phyloP scores from a whole-genome alignment of 106 monocot species.

The Acanthochlamys bracteata region DNA sequence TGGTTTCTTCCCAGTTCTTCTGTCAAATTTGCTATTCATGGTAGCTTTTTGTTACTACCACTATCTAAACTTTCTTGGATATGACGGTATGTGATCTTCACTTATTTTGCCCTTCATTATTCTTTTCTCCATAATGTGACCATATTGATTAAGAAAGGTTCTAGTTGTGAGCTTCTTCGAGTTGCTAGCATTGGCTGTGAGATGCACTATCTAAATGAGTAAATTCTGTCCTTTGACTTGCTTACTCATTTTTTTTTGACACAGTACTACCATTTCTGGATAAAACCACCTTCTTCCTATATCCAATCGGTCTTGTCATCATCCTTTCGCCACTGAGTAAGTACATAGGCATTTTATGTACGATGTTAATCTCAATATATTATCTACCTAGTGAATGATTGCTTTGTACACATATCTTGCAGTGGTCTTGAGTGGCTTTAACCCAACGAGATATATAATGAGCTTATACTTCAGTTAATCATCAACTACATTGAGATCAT shows the following conservation, averaged over 20 bases:
- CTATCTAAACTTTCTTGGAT: constrained; percentile 97
- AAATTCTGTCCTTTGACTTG: not conserved
- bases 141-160: not conserved
- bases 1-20: constrained; percentile 78
- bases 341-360: constrained; percentile 1
- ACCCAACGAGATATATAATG: constrained; percentile 88
- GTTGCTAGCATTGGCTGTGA: not conserved
- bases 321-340: constrained; percentile 87
- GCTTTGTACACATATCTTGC: constrained; percentile 13
- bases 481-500: not conserved
- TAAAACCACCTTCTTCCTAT: constrained; percentile 95
- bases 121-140: not conserved
- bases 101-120: not conserved
- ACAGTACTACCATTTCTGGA: constrained; percentile 97
- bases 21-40: constrained; percentile 91
- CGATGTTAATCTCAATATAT: not conserved
- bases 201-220: not conserved
- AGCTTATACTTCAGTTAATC: constrained; percentile 71
- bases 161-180: not conserved
- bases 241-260: not conserved
- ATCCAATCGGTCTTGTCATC: constrained; percentile 89
- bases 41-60: constrained; percentile 81
- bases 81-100: constrained; percentile 56
- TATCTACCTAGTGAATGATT: not conserved
- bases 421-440: constrained; percentile 90